Evolutionary conservation across 495 filamentous ascomycete species (phyloP).

Genomic region (Aspergillus panamensis): DNA sequence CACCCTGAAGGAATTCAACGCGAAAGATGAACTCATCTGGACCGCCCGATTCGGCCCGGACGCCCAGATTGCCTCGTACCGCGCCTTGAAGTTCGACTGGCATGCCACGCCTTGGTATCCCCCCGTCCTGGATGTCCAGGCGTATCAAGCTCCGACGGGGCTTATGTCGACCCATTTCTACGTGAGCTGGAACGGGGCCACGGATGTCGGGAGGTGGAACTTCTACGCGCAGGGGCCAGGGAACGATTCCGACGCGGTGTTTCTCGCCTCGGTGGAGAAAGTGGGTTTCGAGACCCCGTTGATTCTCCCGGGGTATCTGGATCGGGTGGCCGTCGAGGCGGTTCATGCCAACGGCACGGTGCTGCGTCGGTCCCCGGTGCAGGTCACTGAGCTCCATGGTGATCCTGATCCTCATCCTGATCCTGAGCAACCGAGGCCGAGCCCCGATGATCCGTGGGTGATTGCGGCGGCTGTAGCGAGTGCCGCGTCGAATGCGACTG

Average conservation of each 20-base stretch:
- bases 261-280: neutral
- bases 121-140: neutral
- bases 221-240: neutral
- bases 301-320: neutral
- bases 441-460: neutral
- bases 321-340: neutral
- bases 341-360: neutral
- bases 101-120: neutral
- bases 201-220: neutral
- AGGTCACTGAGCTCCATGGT: neutral
- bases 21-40: neutral
- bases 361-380: neutral
- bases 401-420: too few relatives aligned
- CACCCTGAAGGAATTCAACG: neutral
- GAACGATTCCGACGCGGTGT: neutral
- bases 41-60: neutral
- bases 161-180: neutral
- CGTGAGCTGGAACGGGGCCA: neutral
- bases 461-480: neutral
- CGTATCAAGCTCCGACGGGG: neutral
- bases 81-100: neutral
- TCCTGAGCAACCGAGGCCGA: too few relatives aligned
- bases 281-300: neutral
- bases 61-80: neutral
- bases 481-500: too few relatives aligned